Evolutionary conservation across 177 flowering plant genomes (phyloP).

Genomic region (Vitis hybrid): DNA sequence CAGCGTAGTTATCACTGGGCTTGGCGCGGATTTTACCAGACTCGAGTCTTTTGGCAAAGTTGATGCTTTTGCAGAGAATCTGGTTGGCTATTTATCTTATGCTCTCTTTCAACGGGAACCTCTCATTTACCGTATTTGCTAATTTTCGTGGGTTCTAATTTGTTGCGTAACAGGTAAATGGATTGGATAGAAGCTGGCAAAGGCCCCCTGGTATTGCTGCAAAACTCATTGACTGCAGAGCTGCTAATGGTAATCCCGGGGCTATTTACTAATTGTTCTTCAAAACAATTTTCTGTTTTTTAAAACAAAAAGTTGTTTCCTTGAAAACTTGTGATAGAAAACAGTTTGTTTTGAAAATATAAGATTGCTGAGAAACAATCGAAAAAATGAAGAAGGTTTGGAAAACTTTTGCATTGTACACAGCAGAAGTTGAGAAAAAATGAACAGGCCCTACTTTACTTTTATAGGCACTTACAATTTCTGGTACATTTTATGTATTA

Average conservation of each 20-base stretch:
- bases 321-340: too few relatives aligned
- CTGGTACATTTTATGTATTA: not conserved
- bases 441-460: too few relatives aligned
- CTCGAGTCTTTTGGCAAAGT: slow-evolving; percentile 95
- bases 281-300: too few relatives aligned
- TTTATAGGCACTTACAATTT: too few relatives aligned
- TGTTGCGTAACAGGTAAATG: slow-evolving; percentile 51
- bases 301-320: too few relatives aligned
- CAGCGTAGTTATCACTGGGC: slow-evolving; percentile 79
- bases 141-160: not conserved
- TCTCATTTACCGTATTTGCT: not conserved
- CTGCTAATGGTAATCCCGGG: slow-evolving; percentile 57
- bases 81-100: slow-evolving; percentile 41
- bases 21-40: slow-evolving; percentile 90
- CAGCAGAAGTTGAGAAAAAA: too few relatives aligned
- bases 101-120: not conserved
- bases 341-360: too few relatives aligned
- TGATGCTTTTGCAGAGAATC: slow-evolving; percentile 81
- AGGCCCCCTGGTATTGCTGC: slow-evolving; percentile 92
- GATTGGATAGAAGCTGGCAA: slow-evolving; percentile 96
- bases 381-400: too few relatives aligned
- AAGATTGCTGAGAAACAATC: too few relatives aligned
- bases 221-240: slow-evolving; percentile 70
- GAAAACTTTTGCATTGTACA: too few relatives aligned
- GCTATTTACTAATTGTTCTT: too few relatives aligned